phyloP scores from a whole-genome alignment of 2,329 filamentous ascomycete genomes.

The Fusarium xyrophilum region DNA sequence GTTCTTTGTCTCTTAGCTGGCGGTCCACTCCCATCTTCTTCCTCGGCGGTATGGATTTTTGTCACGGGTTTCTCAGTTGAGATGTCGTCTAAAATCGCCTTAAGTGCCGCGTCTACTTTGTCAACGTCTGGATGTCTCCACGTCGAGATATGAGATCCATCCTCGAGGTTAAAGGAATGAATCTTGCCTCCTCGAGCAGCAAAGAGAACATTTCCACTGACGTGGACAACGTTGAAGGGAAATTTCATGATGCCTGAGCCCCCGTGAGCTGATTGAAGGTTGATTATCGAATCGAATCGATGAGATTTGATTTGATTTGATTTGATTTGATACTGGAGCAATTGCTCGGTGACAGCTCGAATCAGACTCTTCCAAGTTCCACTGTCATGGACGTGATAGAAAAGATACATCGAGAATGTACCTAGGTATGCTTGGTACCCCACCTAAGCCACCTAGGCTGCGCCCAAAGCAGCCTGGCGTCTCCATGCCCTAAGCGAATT shows the following conservation, averaged over 20 bases:
- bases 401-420: conserved; percentile 47
- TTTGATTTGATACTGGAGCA: conserved; percentile 6
- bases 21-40: conserved; percentile 41
- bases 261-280: neutral
- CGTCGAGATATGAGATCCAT: conserved; percentile 64
- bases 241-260: conserved; percentile 50
- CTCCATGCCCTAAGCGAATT: conserved; percentile 49
- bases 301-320: neutral
- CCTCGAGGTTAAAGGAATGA: conserved; percentile 68
- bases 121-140: conserved; percentile 63
- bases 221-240: conserved; percentile 71
- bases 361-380: conserved; percentile 31
- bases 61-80: conserved; percentile 20
- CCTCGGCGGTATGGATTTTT: conserved; percentile 14
- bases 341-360: conserved; percentile 8
- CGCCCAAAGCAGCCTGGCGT: conserved; percentile 39
- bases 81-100: conserved; percentile 24
- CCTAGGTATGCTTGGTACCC: conserved; percentile 2
- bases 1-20: conserved; percentile 49
- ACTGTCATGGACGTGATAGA: neutral
- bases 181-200: conserved; percentile 77
- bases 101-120: conserved; percentile 43
- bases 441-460: conserved; percentile 3
- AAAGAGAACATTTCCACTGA: conserved; percentile 66
- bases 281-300: neutral